Evolutionary conservation across 2,329 filamentous ascomycete genomes (phyloP), one percentile per base, ranked within the genome.

Genomic region (Neonectria neomacrospora): DNA sequence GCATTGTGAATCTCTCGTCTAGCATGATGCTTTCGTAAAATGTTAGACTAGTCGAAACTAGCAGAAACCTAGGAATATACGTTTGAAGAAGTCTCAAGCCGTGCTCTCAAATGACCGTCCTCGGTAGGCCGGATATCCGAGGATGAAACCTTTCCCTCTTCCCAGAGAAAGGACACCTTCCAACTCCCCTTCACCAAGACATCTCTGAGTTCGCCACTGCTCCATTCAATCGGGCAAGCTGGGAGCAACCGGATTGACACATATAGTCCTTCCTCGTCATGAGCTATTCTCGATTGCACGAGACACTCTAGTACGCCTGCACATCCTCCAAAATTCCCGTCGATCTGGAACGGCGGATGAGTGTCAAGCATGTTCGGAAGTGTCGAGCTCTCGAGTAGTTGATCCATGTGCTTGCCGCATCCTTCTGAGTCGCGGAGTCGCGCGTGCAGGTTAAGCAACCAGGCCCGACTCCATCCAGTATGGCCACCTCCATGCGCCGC

Each of bases 381-480:
- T 0, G 64, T 70, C 1, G 68, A 73, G 1, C 42, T 52, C 8
- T 58, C 45, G 0, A 74, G 18, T 2, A 74, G 30, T 6, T 65
- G 14, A 5, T 74, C 63, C 61, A 71, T 67, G 5, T 71, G 67
- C 5, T 51, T 52, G 1, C 26, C 48, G 1, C 67, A 71, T 1
- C 59, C 67, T 12, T 45, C 20, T 1, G 61, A 51, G 14, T 74
- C 68, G 5, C 61, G 48, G 1, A 86, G 71, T 0, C 84, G 78
- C 12, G 83, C 82, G 54, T 82, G 81, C 41, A 85, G 73, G 42
- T 80, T 82, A n/a, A 85, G 74, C 0, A 82, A 71, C 83, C 83
- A 86, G 5, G 82, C 82, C 16, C 81, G 77, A 4, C 81, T 83
- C 84, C 83, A 86, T 0, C 84, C 84, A 0, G 83, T 86, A 54